Evolutionary conservation across 257 asterid genomes (phyloP).

Genomic region (Penstemon barbatus): DNA sequence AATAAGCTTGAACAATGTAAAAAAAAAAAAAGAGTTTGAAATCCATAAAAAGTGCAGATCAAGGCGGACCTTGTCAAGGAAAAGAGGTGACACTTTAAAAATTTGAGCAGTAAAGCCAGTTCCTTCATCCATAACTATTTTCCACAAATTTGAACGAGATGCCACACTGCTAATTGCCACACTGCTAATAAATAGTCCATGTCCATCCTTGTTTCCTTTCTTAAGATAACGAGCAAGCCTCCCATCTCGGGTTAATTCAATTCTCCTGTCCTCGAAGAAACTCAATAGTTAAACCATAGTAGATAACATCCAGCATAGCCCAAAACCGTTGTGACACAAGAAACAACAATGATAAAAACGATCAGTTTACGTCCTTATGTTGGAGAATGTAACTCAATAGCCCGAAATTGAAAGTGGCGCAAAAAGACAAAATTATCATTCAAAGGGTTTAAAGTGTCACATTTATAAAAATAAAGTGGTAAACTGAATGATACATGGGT

Average conservation of each 20-base stretch:
- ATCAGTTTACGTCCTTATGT: too few species aligned
- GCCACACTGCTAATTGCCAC: constrained; percentile 74
- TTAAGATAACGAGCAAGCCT: constrained; percentile 81
- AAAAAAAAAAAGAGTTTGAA: neutral
- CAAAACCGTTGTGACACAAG: too few species aligned
- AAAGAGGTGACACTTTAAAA: constrained; percentile 58
- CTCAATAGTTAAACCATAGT: too few species aligned
- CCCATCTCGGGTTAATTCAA: constrained; percentile 55
- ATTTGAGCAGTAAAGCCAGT: constrained; percentile 65
- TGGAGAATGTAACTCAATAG: too few species aligned
- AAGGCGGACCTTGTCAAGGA: constrained; percentile 59
- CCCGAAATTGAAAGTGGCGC: too few species aligned
- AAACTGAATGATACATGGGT: too few species aligned
- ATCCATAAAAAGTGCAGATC: neutral
- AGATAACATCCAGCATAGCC: too few species aligned
- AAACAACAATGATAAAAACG: too few species aligned
- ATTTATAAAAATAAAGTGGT: too few species aligned
- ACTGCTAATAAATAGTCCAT: constrained; percentile 64
- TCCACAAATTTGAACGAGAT: constrained; percentile 68
- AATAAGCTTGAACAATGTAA: neutral
- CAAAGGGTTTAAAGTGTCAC: too few species aligned
- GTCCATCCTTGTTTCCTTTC: constrained; percentile 67
- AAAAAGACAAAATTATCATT: too few species aligned
- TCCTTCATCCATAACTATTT: constrained; percentile 76
- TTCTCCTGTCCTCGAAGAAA: too few species aligned